phyloP scores from a whole-genome alignment of 108 stramenopile genomes.

The Pseudonitzschia pungens region DNA sequence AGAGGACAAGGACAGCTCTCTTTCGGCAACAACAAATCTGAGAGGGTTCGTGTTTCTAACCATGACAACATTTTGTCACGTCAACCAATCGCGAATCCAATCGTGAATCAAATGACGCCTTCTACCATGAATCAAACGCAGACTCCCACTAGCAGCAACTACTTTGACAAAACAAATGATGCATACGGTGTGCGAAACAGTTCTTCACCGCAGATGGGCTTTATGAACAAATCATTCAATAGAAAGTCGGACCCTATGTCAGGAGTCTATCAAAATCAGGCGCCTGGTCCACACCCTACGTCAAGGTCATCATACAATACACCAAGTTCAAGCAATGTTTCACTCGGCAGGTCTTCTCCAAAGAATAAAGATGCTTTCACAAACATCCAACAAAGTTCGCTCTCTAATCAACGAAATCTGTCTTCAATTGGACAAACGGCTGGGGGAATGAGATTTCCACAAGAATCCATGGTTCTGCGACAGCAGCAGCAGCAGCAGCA shows the following conservation, averaged over 20 bases:
- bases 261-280: conserved; percentile 1
- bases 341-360: neutral
- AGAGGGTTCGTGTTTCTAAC: neutral
- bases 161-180: neutral
- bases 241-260: neutral
- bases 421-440: neutral
- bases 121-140: conserved; percentile 1
- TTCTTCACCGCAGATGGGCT: neutral
- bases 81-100: neutral
- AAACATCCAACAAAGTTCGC: neutral
- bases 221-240: neutral
- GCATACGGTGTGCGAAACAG: conserved; percentile 3
- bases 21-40: neutral
- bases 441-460: neutral
- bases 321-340: neutral
- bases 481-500: conserved; percentile 17
- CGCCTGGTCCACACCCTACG: neutral
- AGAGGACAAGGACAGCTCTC: neutral
- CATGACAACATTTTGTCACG: neutral
- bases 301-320: neutral
- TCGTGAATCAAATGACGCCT: neutral
- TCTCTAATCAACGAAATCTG: neutral
- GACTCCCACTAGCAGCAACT: neutral
- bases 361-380: neutral
- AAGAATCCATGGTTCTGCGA: neutral